These are phyloP conservation scores for Andrographis paniculata DNA, from an alignment of 305 asterid genomes.

Conservation along the genomic window DNA sequence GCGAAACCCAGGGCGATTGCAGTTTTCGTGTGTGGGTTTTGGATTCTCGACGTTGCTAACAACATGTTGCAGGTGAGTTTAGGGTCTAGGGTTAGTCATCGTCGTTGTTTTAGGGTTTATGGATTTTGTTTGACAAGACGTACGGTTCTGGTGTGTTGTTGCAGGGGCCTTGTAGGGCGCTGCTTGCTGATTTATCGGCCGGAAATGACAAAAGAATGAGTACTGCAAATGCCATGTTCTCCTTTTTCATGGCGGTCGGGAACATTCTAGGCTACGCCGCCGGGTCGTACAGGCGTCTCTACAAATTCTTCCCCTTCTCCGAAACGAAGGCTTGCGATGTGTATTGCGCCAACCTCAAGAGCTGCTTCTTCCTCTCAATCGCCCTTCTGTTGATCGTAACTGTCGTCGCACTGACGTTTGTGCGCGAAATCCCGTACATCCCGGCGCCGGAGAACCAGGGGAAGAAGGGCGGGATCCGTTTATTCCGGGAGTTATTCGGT, in stretches of 20 bases:
- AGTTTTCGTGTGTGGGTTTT: constrained; percentile 75
- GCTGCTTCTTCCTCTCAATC: constrained; percentile 68
- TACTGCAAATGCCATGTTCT: constrained; percentile 48
- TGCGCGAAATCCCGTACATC: constrained; percentile 25
- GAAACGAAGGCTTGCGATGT: constrained; percentile 67
- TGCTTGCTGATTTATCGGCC: constrained; percentile 73
- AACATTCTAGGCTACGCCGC: constrained; percentile 84
- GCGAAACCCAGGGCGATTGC: constrained; percentile 66
- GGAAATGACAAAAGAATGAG: constrained; percentile 47
- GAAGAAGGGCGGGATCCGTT: constrained; percentile 26
- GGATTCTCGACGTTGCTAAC: constrained; percentile 88
- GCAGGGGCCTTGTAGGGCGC: constrained; percentile 92
- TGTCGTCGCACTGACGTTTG: constrained; percentile 36
- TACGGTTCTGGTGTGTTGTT: not conserved
- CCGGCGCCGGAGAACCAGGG: constrained; percentile 1
- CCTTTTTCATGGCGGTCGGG: constrained; percentile 95
- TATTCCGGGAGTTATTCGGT: constrained; percentile 36
- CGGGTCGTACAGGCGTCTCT: constrained; percentile 56
- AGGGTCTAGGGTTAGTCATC: not conserved
- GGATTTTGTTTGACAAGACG: too few relatives aligned
- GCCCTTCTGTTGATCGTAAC: constrained; percentile 43
- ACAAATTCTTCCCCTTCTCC: constrained; percentile 64
- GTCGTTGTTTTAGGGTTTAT: too few relatives aligned
- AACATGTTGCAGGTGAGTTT: constrained; percentile 65
- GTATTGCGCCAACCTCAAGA: constrained; percentile 86